phyloP scores from a whole-genome alignment of 768 basidiomycete genomes.

The Leccinum disarticulatum region DNA sequence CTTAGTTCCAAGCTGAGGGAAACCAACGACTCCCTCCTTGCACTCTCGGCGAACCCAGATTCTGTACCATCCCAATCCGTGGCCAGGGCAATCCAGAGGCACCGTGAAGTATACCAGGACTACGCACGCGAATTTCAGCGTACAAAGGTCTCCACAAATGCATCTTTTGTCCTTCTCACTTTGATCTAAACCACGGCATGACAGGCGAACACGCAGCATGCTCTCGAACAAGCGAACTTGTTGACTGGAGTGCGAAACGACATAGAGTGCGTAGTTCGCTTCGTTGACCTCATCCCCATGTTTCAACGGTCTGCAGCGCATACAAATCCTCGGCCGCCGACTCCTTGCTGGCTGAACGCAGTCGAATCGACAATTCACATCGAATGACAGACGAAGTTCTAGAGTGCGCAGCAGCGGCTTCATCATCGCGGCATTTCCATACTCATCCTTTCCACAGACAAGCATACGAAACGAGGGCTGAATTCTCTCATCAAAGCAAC shows the following conservation, averaged over 20 bases:
- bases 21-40: slow-evolving; percentile 77
- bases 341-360: slow-evolving; percentile 81
- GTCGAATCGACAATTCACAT: slow-evolving; percentile 89
- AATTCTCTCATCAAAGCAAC: slow-evolving; percentile 81
- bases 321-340: slow-evolving; percentile 91
- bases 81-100: slow-evolving; percentile 86
- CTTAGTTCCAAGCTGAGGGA: slow-evolving; percentile 67
- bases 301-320: slow-evolving; percentile 50
- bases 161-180: background rate
- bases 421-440: background rate
- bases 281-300: background rate
- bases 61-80: slow-evolving; percentile 73
- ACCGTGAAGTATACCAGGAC: slow-evolving; percentile 87
- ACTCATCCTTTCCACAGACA: slow-evolving; percentile 52
- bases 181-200: slow-evolving; percentile 1
- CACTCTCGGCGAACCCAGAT: slow-evolving; percentile 65
- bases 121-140: slow-evolving; percentile 81
- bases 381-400: slow-evolving; percentile 92
- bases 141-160: slow-evolving; percentile 62
- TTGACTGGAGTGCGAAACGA: slow-evolving; percentile 92
- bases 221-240: slow-evolving; percentile 83
- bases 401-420: slow-evolving; percentile 51
- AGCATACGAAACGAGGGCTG: slow-evolving; percentile 94
- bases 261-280: slow-evolving; percentile 68
- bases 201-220: slow-evolving; percentile 77